Base-by-base conservation (phyloP, 176 grass and related monocot species). In the Carex littledalei region DNA sequence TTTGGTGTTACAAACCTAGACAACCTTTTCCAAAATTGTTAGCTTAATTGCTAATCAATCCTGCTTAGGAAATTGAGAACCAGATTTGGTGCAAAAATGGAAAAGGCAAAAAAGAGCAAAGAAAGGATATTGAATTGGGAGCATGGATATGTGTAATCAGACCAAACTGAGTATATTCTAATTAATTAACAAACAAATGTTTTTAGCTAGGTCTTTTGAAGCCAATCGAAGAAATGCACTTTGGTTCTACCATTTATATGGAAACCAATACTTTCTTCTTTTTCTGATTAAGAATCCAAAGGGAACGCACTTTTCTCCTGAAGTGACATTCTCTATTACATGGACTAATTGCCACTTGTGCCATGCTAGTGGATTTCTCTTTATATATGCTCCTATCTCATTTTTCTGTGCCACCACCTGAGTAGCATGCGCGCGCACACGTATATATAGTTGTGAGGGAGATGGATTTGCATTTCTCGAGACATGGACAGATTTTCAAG, bases 241-340 rank as follows among this genome's bases (percentile, higher is more conserved):
- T 63, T 16, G 79, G 53, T 80, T 61, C 56, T 81, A 14, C 34
- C 32, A 63, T 24, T 56, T 20, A 61, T 63, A 45, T 45, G 43
- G 43, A 45, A 62, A 55, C 78, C 47, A 61, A 43, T 13, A 12
- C 3, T 45, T 12, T 32, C 1, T 55, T 57, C 59, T 81, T 81
- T 81, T 81, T 43, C 56, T 66, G 63, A 83, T 83, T 83, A 68
- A 83, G 62, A 47, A 67, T 47, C 60, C 62, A 83, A 78, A 78
- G 35, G 57, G 79, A 81, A 21, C 32, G 4, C 17, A 14, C 81
- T 68, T 83, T 83, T 83, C 62, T 21, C 81, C 81, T 55, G 81
- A 83, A 65, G 8, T 83, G 81, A 83, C 81, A 52, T 83, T 83
- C 68, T 83, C 14, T 83, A 83, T 54, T 83, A 68, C 81, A 29